Evolutionary conservation across 176 grass and related monocot genomes (phyloP), one percentile per base, ranked within the genome.

Genomic region (Carex kokanica): DNA sequence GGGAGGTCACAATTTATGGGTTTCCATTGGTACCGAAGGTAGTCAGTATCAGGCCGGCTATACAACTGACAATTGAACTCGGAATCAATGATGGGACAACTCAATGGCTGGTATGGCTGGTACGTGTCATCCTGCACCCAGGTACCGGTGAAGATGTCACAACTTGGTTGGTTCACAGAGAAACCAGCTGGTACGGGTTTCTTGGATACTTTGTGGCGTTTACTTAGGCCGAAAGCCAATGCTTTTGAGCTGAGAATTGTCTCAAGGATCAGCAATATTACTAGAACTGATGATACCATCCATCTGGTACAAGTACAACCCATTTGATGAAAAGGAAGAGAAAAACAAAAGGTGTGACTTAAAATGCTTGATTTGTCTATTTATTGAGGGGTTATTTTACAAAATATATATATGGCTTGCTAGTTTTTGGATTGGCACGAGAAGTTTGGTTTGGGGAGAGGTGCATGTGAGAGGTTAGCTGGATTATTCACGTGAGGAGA

Each of bases 61-160:
- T 98, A 98, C 20, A 98, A 82, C 79, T 93, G 92, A 84, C 95
- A 98, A 27, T 95, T 98, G 91, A 98, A 98, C 86, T 93, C 88
- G 4, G 92, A 38, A 59, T 98, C 92, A 64, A 98, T 86, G 63
- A 90, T 56, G 15, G 95, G 91, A 63, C 95, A 98, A 83, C 18
- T 90, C 67, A 80, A 88, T 53, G 87, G 86, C 62, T 90, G 85
- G 89, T 98, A 98, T 27, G 82, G 57, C 51, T 90, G 81, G 80
- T 84, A 87, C 14, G 89, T 69, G 13, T 85, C 81, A 74, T 91
- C 92, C 75, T 14, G 86, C 68, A 95, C 88, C 95, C 95, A 98
- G 63, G 68, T 83, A 20, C 95, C 95, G 12, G 84, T 86, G 88
- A 93, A 98, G 5, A 98, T 74, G 70, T 98, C 84, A 60, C 95